Conservation (phyloP, 345 rosid genomes). For the Pistacia atlantica region DNA sequence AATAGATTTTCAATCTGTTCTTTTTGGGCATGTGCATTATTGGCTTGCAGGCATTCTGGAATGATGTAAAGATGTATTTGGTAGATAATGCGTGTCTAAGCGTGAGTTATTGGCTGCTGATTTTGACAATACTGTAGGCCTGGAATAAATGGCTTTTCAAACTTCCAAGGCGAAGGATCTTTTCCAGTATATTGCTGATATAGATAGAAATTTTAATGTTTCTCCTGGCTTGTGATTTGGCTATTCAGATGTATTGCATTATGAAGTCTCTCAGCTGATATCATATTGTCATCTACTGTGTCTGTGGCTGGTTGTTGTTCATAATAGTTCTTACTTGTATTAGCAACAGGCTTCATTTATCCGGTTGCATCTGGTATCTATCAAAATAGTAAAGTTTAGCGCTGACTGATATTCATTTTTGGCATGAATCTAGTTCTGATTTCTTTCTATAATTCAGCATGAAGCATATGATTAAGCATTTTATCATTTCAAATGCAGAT, state of each 20-base stretch:
- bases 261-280: neutral
- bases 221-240: neutral
- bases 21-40: neutral
- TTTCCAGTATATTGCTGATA: neutral
- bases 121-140: neutral
- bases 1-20: neutral
- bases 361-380: too few relatives aligned
- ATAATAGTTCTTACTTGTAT: neutral
- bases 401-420: neutral
- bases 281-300: neutral
- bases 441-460: neutral
- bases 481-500: neutral
- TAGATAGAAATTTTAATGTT: neutral
- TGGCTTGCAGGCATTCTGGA: neutral
- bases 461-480: neutral
- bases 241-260: neutral
- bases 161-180: neutral
- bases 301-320: neutral
- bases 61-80: neutral
- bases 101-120: neutral
- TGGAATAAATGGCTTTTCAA: constrained; percentile 6
- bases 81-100: neutral
- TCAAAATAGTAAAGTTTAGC: too few relatives aligned
- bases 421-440: neutral
- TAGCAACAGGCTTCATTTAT: neutral